Evolutionary conservation across 2,329 filamentous ascomycete species (phyloP), one percentile per base, ranked within the genome.

Genomic region (Alternaria sp.): DNA sequence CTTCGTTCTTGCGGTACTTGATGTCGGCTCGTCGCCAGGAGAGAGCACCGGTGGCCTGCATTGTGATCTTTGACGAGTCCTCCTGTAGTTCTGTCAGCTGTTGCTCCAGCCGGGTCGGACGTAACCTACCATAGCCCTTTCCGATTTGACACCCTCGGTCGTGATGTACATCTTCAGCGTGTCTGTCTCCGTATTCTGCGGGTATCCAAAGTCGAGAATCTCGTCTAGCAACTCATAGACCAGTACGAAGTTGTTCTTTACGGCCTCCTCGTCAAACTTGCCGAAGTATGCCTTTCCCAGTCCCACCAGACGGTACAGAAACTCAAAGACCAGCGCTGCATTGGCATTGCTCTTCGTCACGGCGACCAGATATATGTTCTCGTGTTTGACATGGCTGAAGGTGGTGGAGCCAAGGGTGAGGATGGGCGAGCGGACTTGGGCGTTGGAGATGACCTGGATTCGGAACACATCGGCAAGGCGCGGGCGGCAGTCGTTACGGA

Each of bases 141-240:
- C 93, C 32, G 93, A 96, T 81, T 97, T 97, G 81, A 99, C 94
- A 59, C 95, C 95, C 82, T 99, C 95, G 36, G 95, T 99, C 43
- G 96, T 99, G 75, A 99, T 99, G 85, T 99, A 99, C 94, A 98
- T 98, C 82, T 99, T 99, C 72, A 99, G 85, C 16, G 95, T 98
- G 79, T 99, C 95, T 54, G 94, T 97, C 82, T 99, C 95, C 64
- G 95, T 99, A 79, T 98, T 98, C 79, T 99, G 95, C 34, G 95
- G 95, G 78, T 99, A 99, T 64, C 95, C 95, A 81, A 99, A 99
- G 81, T 99, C 95, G 78, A 99, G 89, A 75, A 99, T 97, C 82
- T 99, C 95, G 80, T 99, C 95, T 57, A 99, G 83, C 58, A 99
- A 86, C 85, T 99, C 95, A 81, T 99, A 99, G 39, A 99, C 93